Evolutionary conservation across 805 yeast species (phyloP).

Genomic region (Geotrichum ghanense): DNA sequence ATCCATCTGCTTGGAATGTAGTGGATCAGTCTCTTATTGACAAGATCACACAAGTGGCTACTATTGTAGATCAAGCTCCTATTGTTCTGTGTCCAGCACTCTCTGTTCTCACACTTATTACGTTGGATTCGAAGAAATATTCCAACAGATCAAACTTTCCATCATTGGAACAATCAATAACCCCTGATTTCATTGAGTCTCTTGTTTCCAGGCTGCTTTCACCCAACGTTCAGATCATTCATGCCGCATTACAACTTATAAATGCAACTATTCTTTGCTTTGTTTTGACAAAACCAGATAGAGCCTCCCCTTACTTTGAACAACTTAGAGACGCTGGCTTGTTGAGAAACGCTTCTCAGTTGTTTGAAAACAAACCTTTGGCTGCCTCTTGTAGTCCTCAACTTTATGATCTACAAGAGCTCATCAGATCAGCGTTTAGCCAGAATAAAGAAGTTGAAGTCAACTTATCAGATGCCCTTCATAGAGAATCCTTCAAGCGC

Average conservation of each 20-base stretch:
- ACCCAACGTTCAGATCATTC: conserved; percentile 9
- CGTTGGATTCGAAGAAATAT: conserved; percentile 10
- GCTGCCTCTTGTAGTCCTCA: conserved; percentile 14
- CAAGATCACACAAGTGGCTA: conserved; percentile 8
- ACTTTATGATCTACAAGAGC: conserved; percentile 16
- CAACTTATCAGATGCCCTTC: conserved; percentile 7
- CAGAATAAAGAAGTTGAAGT: conserved; percentile 9
- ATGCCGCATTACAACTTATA: conserved; percentile 12
- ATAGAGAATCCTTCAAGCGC: conserved; percentile 4
- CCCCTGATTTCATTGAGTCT: conserved; percentile 9
- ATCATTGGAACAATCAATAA: conserved; percentile 6
- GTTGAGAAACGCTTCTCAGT: conserved; percentile 12
- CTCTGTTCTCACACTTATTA: conserved; percentile 12
- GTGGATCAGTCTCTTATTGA: conserved; percentile 13
- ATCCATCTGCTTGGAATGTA: conserved; percentile 14
- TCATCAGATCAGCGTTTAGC: conserved; percentile 14
- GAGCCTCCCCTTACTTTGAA: conserved; percentile 1
- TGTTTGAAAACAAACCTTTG: conserved; percentile 13
- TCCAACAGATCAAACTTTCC: conserved; percentile 5
- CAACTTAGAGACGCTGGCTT: conserved; percentile 15
- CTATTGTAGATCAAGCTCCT: conserved; percentile 7
- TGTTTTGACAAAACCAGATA: conserved; percentile 7
- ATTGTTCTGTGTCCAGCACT: conserved; percentile 13
- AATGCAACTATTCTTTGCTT: conserved; percentile 12
- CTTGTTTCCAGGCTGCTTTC: conserved; percentile 10